These are phyloP conservation scores for Komagataella mondaviorum DNA, from an alignment of 805 yeast species.

Conservation along the genomic window DNA sequence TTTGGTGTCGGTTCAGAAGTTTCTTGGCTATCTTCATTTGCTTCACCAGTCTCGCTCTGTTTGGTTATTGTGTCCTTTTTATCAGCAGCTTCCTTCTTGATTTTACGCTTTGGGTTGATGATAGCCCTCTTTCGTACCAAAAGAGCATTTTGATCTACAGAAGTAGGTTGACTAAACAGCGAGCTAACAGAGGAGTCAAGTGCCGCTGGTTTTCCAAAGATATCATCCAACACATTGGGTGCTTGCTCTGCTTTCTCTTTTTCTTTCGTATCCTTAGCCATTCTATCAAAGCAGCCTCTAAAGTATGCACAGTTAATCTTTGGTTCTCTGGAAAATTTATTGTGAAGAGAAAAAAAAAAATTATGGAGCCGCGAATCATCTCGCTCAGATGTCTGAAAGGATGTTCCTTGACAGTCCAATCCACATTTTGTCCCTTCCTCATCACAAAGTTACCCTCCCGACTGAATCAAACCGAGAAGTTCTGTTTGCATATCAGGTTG, in stretches of 20 bases:
- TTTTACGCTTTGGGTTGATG: slow-evolving; percentile 6
- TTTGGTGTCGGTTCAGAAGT: slow-evolving; percentile 5
- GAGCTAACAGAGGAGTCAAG: slow-evolving; percentile 18
- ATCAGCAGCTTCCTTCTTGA: slow-evolving; percentile 8
- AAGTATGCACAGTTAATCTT: background rate
- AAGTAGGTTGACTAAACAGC: slow-evolving; percentile 25
- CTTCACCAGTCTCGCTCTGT: slow-evolving; percentile 10
- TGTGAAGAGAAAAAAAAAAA: background rate
- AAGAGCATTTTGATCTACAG: slow-evolving; percentile 23
- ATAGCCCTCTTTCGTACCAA: slow-evolving; percentile 8
- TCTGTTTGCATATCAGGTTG: background rate
- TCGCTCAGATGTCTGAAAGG: background rate
- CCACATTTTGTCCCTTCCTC: background rate
- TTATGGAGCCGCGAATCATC: background rate
- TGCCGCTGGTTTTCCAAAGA: slow-evolving; percentile 4
- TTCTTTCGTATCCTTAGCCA: background rate
- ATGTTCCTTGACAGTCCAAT: background rate
- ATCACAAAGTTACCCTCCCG: background rate
- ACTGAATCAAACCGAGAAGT: background rate
- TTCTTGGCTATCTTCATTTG: slow-evolving; percentile 11
- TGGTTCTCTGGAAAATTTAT: background rate
- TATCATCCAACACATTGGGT: background rate
- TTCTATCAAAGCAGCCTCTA: background rate
- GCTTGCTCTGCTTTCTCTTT: background rate
- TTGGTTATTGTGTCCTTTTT: slow-evolving; percentile 6